Percentiles rank a stretch among this genome's conserved stretches.
Evolutionary conservation across 2,329 filamentous ascomycete species (phyloP).

Genomic region (Cephalotrichum gorgonifer): DNA sequence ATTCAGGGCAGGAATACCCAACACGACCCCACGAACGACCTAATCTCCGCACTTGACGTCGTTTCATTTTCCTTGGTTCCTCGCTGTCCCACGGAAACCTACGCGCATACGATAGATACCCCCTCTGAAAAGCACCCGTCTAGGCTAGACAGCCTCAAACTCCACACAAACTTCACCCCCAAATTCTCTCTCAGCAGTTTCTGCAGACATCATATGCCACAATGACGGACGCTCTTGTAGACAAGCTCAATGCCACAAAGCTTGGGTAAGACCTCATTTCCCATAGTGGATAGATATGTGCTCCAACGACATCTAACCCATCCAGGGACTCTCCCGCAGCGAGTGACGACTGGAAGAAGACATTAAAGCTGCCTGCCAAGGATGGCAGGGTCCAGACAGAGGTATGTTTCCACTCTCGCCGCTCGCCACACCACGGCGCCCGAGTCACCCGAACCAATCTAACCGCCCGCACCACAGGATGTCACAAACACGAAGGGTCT

Average conservation of each 20-base stretch:
- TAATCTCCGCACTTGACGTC: too few relatives aligned
- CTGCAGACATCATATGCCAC: slow-evolving; percentile 16
- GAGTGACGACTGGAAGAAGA: slow-evolving; percentile 64
- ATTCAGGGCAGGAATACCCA: too few relatives aligned
- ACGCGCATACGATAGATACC: neutral
- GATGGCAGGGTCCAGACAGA: slow-evolving; percentile 76
- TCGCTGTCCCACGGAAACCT: too few relatives aligned
- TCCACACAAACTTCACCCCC: neutral
- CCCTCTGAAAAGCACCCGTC: neutral
- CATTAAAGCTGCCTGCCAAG: slow-evolving; percentile 59
- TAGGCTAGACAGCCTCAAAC: neutral
- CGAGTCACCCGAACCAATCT: slow-evolving; percentile 7
- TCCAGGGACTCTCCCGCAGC: slow-evolving; percentile 24
- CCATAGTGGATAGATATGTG: too few relatives aligned
- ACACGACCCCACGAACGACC: too few relatives aligned
- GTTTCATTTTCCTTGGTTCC: neutral
- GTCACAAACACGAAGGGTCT: slow-evolving; percentile 96
- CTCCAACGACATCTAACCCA: neutral
- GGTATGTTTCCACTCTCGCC: slow-evolving; percentile 32
- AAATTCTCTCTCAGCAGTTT: neutral
- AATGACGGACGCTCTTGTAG: slow-evolving; percentile 35
- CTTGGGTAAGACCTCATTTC: slow-evolving; percentile 22
- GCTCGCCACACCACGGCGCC: too few relatives aligned
- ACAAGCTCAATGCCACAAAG: slow-evolving; percentile 30
- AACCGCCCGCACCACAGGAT: slow-evolving; percentile 50